Evolutionary conservation across 495 filamentous ascomycete species (phyloP).

Genomic region (Tuber microsphaerosporum): DNA sequence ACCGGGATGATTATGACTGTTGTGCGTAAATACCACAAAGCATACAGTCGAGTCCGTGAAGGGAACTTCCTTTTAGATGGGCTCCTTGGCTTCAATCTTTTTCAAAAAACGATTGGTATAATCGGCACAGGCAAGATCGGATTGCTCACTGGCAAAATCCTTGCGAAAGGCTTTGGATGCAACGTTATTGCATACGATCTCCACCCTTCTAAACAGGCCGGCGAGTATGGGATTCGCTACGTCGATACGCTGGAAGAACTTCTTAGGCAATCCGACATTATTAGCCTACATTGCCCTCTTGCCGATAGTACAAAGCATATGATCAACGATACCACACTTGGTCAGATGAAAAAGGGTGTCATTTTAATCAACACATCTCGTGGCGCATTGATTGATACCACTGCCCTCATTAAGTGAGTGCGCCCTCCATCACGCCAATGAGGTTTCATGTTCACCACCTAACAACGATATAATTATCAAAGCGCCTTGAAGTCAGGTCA

Average conservation of each 20-base stretch:
- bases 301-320: conserved; percentile 55
- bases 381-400: conserved; percentile 56
- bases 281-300: conserved; percentile 61
- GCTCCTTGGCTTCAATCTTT: conserved; percentile 55
- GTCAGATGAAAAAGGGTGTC: conserved; percentile 53
- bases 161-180: conserved; percentile 58
- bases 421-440: too few species aligned
- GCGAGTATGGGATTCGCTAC: conserved; percentile 51
- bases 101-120: conserved; percentile 56
- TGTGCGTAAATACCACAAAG: conserved; percentile 63
- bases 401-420: conserved; percentile 49
- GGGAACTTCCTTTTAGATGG: conserved; percentile 64
- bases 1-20: conserved; percentile 61
- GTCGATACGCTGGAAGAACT: conserved; percentile 50
- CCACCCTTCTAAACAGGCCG: conserved; percentile 46
- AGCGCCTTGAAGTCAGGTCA: conserved; percentile 53
- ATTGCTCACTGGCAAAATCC: conserved; percentile 49
- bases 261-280: conserved; percentile 53
- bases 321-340: conserved; percentile 52
- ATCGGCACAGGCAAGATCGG: conserved; percentile 54
- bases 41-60: conserved; percentile 65
- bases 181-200: conserved; percentile 55
- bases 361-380: conserved; percentile 62
- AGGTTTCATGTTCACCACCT: not conserved
- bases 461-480: not conserved